phyloP scores from a whole-genome alignment of 176 grass and related monocot species.

The Eleusine indica region DNA sequence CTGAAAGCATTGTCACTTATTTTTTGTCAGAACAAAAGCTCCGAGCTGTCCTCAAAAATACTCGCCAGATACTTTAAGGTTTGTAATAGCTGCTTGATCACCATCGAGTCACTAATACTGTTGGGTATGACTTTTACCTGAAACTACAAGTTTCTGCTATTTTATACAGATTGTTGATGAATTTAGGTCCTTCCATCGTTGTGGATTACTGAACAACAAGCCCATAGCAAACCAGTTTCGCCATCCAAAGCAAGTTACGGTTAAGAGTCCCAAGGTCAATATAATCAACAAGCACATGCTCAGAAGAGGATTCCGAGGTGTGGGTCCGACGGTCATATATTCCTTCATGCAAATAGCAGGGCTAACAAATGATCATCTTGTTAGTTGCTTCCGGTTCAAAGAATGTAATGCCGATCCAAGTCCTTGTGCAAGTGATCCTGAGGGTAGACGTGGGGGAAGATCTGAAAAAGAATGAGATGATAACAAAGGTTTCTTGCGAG shows the following conservation, averaged over 20 bases:
- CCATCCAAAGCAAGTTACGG: slow-evolving; percentile 73
- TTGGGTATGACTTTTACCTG: neutral
- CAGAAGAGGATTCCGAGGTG: slow-evolving; percentile 75
- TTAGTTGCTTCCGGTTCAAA: slow-evolving; percentile 72
- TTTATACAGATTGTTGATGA: slow-evolving; percentile 68
- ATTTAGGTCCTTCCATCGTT: slow-evolving; percentile 81
- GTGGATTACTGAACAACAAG: slow-evolving; percentile 90
- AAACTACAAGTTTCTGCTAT: slow-evolving; percentile 40
- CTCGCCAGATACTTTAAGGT: slow-evolving; percentile 76
- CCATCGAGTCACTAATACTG: neutral
- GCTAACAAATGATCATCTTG: slow-evolving; percentile 88
- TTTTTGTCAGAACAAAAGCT: slow-evolving; percentile 91
- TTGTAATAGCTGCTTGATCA: slow-evolving; percentile 16
- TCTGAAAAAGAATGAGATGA: slow-evolving; percentile 5
- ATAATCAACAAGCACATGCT: slow-evolving; percentile 89
- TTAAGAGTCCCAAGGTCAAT: slow-evolving; percentile 90
- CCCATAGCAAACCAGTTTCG: slow-evolving; percentile 63
- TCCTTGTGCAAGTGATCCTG: neutral
- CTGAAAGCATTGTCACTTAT: slow-evolving; percentile 56
- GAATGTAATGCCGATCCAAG: slow-evolving; percentile 53
- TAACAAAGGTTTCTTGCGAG: slow-evolving; percentile 26
- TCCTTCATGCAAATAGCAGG: slow-evolving; percentile 97
- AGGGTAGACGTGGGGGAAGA: slow-evolving; percentile 30
- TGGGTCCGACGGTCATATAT: slow-evolving; percentile 78
- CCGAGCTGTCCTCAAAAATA: slow-evolving; percentile 75